Percentiles rank a stretch among this genome's conserved stretches.
Evolutionary conservation across 2,329 filamentous ascomycete species (phyloP).

Genomic region (Capronia americana): DNA sequence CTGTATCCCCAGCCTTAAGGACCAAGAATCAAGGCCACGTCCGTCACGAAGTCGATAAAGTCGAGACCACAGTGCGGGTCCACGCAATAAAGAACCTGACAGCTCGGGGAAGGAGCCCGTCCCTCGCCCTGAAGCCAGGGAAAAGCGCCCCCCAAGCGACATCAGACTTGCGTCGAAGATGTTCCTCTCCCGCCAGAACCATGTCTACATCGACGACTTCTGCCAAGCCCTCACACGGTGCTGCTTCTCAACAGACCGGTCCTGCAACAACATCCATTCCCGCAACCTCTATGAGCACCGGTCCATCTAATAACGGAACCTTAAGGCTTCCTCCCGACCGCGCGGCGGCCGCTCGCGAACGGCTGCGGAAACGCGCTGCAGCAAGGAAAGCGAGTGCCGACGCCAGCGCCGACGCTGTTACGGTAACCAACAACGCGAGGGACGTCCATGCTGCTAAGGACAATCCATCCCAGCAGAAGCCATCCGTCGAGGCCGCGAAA

Average conservation of each 20-base stretch:
- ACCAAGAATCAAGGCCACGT: constrained; percentile 20
- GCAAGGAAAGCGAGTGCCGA: constrained; percentile 28
- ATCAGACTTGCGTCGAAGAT: not conserved
- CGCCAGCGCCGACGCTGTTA: not conserved
- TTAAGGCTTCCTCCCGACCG: constrained; percentile 30
- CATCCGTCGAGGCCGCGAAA: not conserved
- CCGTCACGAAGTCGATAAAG: constrained; percentile 24
- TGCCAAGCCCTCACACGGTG: not conserved
- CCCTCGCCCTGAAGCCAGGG: not conserved
- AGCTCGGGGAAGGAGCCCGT: not conserved
- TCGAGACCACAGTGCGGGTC: constrained; percentile 21
- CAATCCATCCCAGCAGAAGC: not conserved
- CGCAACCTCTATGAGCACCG: not conserved
- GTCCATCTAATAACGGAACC: constrained; percentile 3
- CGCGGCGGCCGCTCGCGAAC: constrained; percentile 31
- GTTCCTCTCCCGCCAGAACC: not conserved
- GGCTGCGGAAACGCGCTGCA: constrained; percentile 28
- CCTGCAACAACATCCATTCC: constrained; percentile 4
- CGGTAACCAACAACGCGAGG: not conserved
- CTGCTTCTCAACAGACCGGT: not conserved
- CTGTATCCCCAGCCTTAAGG: not conserved
- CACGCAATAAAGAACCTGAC: not conserved
- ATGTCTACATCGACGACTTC: not conserved
- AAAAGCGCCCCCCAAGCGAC: not conserved
- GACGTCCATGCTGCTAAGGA: not conserved